phyloP scores from a whole-genome alignment of 805 yeast species.

The Alloascoidea hylecoeti region DNA sequence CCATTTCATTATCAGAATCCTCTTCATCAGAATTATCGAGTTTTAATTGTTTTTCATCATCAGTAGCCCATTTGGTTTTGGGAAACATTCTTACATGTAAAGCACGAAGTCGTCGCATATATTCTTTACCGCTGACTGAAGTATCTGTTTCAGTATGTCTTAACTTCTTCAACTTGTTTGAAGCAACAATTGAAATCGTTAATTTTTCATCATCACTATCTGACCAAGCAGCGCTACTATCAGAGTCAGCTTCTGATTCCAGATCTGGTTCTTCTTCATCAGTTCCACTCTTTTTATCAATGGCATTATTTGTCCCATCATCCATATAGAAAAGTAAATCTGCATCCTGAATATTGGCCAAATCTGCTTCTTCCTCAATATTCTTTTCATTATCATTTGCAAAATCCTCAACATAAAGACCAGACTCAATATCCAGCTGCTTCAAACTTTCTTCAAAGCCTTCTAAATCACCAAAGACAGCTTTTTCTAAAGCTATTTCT shows the following conservation, averaged over 20 bases:
- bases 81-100: constrained; percentile 70
- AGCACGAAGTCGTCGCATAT: constrained; percentile 47
- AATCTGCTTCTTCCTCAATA: constrained; percentile 17
- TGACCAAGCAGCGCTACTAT: constrained; percentile 46
- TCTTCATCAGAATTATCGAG: constrained; percentile 16
- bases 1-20: constrained; percentile 12
- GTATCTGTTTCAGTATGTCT: constrained; percentile 45
- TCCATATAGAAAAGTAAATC: constrained; percentile 43
- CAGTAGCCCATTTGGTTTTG: constrained; percentile 71
- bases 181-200: constrained; percentile 39
- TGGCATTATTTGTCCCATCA: constrained; percentile 23
- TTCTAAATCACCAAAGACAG: constrained; percentile 81
- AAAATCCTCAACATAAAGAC: constrained; percentile 20
- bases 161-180: constrained; percentile 57
- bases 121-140: constrained; percentile 41
- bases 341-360: constrained; percentile 26
- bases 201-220: constrained; percentile 86
- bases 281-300: constrained; percentile 18
- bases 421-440: constrained; percentile 37
- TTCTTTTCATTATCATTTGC: constrained; percentile 4
- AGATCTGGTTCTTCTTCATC: constrained; percentile 20
- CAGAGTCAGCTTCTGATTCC: constrained; percentile 17
- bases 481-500: constrained; percentile 63
- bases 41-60: constrained; percentile 12
- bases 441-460: constrained; percentile 57